A percentile compares a stretch with the other conserved stretches of the same genome.
Conservation (phyloP, 768 basidiomycete species). For the Mycena alexandri region DNA sequence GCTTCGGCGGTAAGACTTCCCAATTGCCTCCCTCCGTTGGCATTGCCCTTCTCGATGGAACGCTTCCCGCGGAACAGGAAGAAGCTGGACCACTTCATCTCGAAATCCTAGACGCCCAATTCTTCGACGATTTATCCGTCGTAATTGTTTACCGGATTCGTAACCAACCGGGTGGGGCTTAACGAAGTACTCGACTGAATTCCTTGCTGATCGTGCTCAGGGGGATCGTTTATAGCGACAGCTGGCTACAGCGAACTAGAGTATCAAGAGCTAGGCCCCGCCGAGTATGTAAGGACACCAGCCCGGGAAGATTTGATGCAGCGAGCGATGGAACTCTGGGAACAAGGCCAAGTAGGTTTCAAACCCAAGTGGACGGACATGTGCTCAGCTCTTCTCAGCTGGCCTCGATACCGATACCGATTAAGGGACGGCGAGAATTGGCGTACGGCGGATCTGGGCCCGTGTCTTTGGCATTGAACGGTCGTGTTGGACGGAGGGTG, state of each 20-base stretch:
- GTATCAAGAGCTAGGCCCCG: conserved; percentile 66
- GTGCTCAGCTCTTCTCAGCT: conserved; percentile 61
- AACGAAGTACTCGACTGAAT: conserved; percentile 39
- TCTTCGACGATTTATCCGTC: conserved; percentile 82
- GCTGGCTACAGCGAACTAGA: conserved; percentile 71
- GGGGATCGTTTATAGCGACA: conserved; percentile 70
- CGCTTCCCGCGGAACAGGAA: conserved; percentile 55
- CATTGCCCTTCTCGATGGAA: conserved; percentile 69
- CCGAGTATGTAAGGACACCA: conserved; percentile 64
- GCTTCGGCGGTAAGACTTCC: conserved; percentile 57
- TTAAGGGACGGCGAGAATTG: conserved; percentile 70
- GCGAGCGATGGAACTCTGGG: conserved; percentile 67
- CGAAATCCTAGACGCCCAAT: conserved; percentile 75
- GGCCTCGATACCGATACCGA: conserved; percentile 59
- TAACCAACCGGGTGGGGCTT: conserved; percentile 61
- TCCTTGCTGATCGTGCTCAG: conserved; percentile 59
- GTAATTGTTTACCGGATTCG: conserved; percentile 72
- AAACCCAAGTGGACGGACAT: conserved; percentile 41
- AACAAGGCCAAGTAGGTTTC: conserved; percentile 72
- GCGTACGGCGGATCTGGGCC: conserved; percentile 63
- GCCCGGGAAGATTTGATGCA: conserved; percentile 77
- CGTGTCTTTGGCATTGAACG: conserved; percentile 79
- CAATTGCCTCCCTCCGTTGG: conserved; percentile 57
- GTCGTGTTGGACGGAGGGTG: conserved; percentile 78
- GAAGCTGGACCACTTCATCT: conserved; percentile 55